A percentile compares a stretch with the other conserved stretches of the same genome.
These are phyloP conservation scores for Gossypium ekmanianum DNA, from an alignment of 345 rosid species.

Conservation along the genomic window DNA sequence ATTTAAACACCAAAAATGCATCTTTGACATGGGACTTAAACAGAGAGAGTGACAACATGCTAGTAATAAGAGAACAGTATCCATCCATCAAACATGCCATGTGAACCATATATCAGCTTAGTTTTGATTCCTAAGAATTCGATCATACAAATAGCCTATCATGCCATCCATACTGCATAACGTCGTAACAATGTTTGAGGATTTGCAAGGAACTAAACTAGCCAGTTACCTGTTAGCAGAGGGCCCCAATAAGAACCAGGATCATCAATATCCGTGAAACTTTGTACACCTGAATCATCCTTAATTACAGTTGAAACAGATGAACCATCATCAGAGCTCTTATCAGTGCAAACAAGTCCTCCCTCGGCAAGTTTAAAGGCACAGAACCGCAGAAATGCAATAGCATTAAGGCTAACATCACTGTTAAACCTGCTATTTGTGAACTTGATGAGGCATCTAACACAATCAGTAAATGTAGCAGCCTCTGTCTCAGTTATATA, in stretches of 20 bases:
- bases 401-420: slow-evolving; percentile 95
- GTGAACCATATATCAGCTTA: background rate
- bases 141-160: background rate
- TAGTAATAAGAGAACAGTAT: background rate
- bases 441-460: slow-evolving; percentile 88
- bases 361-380: slow-evolving; percentile 94
- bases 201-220: slow-evolving; percentile 11
- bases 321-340: slow-evolving; percentile 41
- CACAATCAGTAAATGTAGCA: slow-evolving; percentile 88
- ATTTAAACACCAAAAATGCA: background rate
- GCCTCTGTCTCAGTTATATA: slow-evolving; percentile 93
- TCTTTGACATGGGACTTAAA: background rate
- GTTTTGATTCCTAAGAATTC: background rate
- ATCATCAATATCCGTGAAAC: slow-evolving; percentile 57
- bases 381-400: slow-evolving; percentile 94
- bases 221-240: slow-evolving; percentile 71
- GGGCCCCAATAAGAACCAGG: slow-evolving; percentile 88
- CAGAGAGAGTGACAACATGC: background rate
- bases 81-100: background rate
- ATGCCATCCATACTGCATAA: background rate
- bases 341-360: slow-evolving; percentile 69
- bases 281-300: slow-evolving; percentile 36
- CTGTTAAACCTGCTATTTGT: slow-evolving; percentile 84
- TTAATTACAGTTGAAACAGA: slow-evolving; percentile 30
- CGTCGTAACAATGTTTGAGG: background rate